Evolutionary conservation across 257 asterid species (phyloP).

Genomic region (Solanum etuberosum): DNA sequence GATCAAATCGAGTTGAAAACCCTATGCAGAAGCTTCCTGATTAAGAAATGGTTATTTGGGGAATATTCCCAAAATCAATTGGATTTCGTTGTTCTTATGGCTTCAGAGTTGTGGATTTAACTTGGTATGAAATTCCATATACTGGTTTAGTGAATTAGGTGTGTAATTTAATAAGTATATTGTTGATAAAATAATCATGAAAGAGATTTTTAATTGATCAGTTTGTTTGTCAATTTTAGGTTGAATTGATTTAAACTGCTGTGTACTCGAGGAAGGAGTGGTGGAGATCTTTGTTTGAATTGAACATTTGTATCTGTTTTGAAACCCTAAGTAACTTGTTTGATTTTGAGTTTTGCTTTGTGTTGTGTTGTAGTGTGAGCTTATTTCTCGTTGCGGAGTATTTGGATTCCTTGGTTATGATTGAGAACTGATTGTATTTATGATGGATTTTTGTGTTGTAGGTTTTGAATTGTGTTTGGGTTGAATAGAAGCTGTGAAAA

Average conservation of each 20-base stretch:
- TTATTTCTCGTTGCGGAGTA: background rate
- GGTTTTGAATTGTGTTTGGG: background rate
- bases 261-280: background rate
- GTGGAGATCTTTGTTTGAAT: background rate
- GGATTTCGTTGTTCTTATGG: background rate
- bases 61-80: background rate
- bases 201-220: background rate
- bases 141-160: background rate
- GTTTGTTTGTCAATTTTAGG: background rate
- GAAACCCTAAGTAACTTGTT: background rate
- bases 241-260: background rate
- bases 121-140: background rate
- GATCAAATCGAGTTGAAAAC: background rate
- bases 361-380: background rate
- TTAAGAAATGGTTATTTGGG: background rate
- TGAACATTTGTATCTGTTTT: background rate
- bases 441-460: background rate
- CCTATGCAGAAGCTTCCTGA: background rate
- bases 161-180: background rate
- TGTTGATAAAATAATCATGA: background rate
- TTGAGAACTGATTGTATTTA: background rate
- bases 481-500: conserved; percentile 24
- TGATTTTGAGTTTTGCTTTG: background rate
- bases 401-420: background rate
- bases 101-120: background rate